These are phyloP conservation scores for Diplodia scrobiculata DNA, from an alignment of 2,329 filamentous ascomycete species.

Conservation along the genomic window DNA sequence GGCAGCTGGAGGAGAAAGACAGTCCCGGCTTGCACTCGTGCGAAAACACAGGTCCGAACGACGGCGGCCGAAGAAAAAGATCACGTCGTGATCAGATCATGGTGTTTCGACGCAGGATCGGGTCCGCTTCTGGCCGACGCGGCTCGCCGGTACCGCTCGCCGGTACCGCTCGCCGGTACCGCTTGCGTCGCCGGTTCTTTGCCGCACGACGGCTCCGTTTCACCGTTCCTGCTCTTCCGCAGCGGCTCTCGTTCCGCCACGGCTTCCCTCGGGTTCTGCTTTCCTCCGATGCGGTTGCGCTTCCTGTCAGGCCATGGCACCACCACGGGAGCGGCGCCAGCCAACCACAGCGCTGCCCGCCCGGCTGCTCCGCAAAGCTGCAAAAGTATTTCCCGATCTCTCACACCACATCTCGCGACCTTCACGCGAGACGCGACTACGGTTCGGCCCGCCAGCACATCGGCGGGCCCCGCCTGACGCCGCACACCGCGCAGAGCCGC, in stretches of 20 bases:
- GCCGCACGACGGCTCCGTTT: background rate
- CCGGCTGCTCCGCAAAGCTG: background rate
- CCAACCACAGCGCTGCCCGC: background rate
- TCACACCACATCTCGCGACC: constrained; percentile 20
- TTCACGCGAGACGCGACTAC: background rate
- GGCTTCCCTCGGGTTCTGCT: constrained; percentile 1
- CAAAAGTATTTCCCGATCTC: background rate
- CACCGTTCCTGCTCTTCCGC: background rate
- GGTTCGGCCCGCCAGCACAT: background rate
- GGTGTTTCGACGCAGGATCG: constrained; percentile 1
- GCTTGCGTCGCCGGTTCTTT: background rate
- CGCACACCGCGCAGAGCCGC: constrained; percentile 9
- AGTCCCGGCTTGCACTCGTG: background rate
- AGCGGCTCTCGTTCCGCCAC: background rate
- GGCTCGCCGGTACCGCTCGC: background rate
- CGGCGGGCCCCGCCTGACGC: background rate
- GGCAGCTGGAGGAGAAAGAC: background rate
- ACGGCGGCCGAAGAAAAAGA: background rate
- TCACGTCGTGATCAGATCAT: constrained; percentile 12
- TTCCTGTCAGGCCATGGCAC: constrained; percentile 16
- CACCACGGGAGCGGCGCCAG: background rate
- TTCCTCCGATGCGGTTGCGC: background rate
- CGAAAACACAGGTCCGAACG: background rate
- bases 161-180: background rate
- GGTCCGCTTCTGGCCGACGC: background rate